A percentile compares a stretch with the other conserved stretches of the same genome.
These are phyloP conservation scores for Termitomyces sp. DNA, from an alignment of 768 basidiomycete genomes.

Conservation along the genomic window DNA sequence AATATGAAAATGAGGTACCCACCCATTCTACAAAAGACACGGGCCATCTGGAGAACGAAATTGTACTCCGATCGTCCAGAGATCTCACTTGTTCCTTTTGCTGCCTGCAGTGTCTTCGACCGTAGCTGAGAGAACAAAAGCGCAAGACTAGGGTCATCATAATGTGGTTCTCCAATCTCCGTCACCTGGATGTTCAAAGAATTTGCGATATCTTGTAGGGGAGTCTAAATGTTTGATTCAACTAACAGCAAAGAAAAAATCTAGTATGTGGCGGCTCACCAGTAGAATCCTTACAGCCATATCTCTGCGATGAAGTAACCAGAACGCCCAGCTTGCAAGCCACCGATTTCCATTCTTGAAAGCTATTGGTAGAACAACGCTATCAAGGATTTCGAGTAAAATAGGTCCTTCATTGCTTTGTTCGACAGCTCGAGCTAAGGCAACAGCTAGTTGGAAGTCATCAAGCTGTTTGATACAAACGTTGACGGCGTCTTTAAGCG, in stretches of 20 bases:
- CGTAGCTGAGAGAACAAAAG: slow-evolving; percentile 88
- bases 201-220: slow-evolving; percentile 67
- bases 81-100: slow-evolving; percentile 90
- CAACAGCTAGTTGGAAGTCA: slow-evolving; percentile 89
- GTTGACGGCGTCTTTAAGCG: slow-evolving; percentile 86
- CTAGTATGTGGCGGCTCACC: slow-evolving; percentile 43
- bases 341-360: slow-evolving; percentile 88
- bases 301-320: slow-evolving; percentile 86
- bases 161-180: slow-evolving; percentile 81
- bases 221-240: slow-evolving; percentile 47
- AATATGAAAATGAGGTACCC: slow-evolving; percentile 22
- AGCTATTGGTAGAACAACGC: slow-evolving; percentile 77
- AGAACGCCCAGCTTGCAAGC: slow-evolving; percentile 95
- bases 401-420: slow-evolving; percentile 80
- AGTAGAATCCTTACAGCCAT: slow-evolving; percentile 86
- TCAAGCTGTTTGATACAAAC: slow-evolving; percentile 85
- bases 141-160: slow-evolving; percentile 92
- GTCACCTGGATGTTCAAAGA: slow-evolving; percentile 50
- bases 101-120: slow-evolving; percentile 88
- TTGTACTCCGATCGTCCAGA: slow-evolving; percentile 88
- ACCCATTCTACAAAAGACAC: slow-evolving; percentile 96
- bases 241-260: background rate
- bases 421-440: slow-evolving; percentile 83
- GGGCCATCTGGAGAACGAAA: slow-evolving; percentile 92
- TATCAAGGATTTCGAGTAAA: slow-evolving; percentile 64